Conservation (phyloP, 768 basidiomycete genomes). For the Xerocomus brunneocitrinus region DNA sequence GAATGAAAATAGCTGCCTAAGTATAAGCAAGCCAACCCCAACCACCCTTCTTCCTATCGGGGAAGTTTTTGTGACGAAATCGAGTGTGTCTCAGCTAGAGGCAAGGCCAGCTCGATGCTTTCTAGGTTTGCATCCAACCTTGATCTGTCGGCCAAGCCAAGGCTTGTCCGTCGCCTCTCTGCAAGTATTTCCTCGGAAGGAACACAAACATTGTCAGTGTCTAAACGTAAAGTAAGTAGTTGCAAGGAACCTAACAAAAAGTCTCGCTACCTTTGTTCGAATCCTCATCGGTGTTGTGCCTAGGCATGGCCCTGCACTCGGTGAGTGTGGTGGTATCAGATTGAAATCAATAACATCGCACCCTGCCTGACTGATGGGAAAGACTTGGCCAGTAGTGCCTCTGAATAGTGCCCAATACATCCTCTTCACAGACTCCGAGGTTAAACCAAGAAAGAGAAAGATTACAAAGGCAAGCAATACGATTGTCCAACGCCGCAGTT, state of each 20-base stretch:
- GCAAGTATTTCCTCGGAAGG: not conserved
- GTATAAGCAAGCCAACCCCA: too few relatives aligned
- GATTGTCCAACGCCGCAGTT: constrained; percentile 20
- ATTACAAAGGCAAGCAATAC: constrained; percentile 10
- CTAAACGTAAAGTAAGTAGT: not conserved
- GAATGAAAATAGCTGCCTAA: too few relatives aligned
- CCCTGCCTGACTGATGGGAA: not conserved
- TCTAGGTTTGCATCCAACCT: not conserved
- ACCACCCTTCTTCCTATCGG: too few relatives aligned
- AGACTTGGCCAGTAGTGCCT: not conserved
- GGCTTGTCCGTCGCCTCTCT: not conserved
- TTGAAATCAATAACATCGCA: not conserved
- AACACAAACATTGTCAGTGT: not conserved
- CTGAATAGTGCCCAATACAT: constrained; percentile 9
- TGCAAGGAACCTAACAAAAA: not conserved
- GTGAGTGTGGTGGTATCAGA: not conserved
- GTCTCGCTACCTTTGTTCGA: not conserved
- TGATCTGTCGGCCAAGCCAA: not conserved
- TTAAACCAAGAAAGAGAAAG: constrained; percentile 17
- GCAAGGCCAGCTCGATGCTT: not conserved
- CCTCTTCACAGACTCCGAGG: constrained; percentile 10
- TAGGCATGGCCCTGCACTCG: not conserved
- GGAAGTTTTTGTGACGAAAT: not conserved
- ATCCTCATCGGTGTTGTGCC: not conserved
- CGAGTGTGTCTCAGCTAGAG: not conserved